A percentile compares a stretch with the other conserved stretches of the same genome.
These are phyloP conservation scores for Suillus fuscotomentosus DNA, from an alignment of 768 basidiomycete species.

Conservation along the genomic window DNA sequence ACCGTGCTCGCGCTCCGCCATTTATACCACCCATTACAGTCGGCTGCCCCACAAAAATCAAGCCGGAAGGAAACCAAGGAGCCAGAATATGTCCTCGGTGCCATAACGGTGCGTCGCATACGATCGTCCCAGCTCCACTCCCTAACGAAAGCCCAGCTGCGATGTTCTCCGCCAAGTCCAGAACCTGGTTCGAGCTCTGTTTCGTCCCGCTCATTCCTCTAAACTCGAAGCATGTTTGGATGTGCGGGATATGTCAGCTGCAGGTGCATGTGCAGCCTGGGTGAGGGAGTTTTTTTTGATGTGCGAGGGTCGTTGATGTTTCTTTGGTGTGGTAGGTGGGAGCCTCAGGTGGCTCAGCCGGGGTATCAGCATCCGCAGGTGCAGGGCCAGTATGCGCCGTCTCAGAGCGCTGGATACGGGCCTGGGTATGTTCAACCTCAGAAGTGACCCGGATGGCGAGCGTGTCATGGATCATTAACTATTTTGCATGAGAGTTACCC, in stretches of 20 bases:
- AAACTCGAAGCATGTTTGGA: slow-evolving; percentile 59
- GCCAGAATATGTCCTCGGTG: slow-evolving; percentile 68
- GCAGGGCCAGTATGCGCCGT: slow-evolving; percentile 11
- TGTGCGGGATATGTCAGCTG: slow-evolving; percentile 74
- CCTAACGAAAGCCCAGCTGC: slow-evolving; percentile 38
- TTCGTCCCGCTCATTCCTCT: slow-evolving; percentile 72
- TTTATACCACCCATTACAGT: slow-evolving; percentile 37
- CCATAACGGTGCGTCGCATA: slow-evolving; percentile 56
- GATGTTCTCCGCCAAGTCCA: slow-evolving; percentile 60
- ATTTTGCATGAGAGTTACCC: not conserved
- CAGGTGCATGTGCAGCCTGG: slow-evolving; percentile 47
- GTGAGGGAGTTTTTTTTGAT: slow-evolving; percentile 35
- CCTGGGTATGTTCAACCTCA: slow-evolving; percentile 22
- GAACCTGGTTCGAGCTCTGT: slow-evolving; percentile 76
- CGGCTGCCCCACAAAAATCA: slow-evolving; percentile 62
- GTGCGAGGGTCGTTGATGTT: too few relatives aligned
- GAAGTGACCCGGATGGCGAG: slow-evolving; percentile 10
- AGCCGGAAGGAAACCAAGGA: slow-evolving; percentile 50
- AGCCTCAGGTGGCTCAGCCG: slow-evolving; percentile 32
- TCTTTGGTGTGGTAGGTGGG: slow-evolving; percentile 26
- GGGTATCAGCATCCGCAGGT: slow-evolving; percentile 38
- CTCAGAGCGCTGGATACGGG: slow-evolving; percentile 23
- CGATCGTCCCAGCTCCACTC: too few relatives aligned
- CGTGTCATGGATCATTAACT: not conserved
- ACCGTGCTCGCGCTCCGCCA: slow-evolving; percentile 1